These are phyloP conservation scores for Solanum medicagineum DNA, from an alignment of 257 asterid genomes.

Conservation along the genomic window DNA sequence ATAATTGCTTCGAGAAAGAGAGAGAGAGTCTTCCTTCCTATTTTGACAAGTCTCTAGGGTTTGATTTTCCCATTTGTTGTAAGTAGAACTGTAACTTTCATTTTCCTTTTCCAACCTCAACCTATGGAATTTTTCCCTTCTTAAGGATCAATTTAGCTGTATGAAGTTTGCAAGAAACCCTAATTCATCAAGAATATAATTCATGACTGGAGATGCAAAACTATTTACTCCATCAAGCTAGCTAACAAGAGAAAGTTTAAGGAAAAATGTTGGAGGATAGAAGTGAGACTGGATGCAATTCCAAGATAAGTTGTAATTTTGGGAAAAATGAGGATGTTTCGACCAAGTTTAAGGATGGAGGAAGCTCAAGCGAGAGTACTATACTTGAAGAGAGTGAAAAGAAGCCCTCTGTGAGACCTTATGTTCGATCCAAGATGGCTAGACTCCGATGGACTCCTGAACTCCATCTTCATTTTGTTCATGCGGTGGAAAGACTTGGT, in stretches of 20 bases:
- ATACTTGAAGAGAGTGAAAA: slow-evolving; percentile 36
- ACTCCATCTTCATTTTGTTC: slow-evolving; percentile 60
- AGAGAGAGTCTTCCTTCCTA: slow-evolving; percentile 25
- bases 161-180: background rate
- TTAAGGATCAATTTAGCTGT: background rate
- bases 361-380: slow-evolving; percentile 74
- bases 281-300: slow-evolving; percentile 27
- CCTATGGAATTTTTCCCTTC: background rate
- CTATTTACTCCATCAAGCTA: background rate
- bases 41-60: slow-evolving; percentile 41
- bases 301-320: slow-evolving; percentile 15
- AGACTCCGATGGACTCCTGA: slow-evolving; percentile 90
- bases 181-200: background rate
- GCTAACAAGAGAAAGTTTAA: background rate
- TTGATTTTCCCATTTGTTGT: slow-evolving; percentile 26
- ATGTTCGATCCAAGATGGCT: slow-evolving; percentile 77
- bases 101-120: background rate
- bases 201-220: background rate
- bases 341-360: slow-evolving; percentile 38
- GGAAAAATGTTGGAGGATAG: slow-evolving; percentile 25
- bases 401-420: slow-evolving; percentile 60
- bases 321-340: slow-evolving; percentile 16
- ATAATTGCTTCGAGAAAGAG: slow-evolving; percentile 17
- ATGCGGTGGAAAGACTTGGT: slow-evolving; percentile 82
- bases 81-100: slow-evolving; percentile 2